Evolutionary conservation across 805 yeast species (phyloP).

Genomic region (Metschnikowia sp.): DNA sequence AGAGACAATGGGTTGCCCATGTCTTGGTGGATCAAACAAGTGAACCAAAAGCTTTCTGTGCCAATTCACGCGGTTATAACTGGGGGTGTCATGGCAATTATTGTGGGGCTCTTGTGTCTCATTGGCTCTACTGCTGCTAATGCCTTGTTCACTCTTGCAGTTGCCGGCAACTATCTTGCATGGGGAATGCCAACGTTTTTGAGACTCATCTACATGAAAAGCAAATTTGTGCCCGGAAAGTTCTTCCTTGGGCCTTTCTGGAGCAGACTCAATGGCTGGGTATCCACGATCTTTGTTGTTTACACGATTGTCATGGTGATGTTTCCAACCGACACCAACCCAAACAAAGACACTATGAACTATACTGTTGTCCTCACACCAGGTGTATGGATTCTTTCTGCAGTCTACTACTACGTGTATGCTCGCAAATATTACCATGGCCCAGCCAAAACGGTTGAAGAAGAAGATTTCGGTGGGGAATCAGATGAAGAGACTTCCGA

Average conservation of each 20-base stretch:
- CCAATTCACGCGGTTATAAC: constrained; percentile 59
- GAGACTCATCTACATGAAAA: constrained; percentile 43
- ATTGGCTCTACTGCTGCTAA: constrained; percentile 59
- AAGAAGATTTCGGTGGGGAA: not conserved
- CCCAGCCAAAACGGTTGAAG: constrained; percentile 38
- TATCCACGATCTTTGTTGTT: constrained; percentile 47
- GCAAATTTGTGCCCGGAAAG: constrained; percentile 60
- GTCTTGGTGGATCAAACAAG: constrained; percentile 46
- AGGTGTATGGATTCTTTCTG: constrained; percentile 55
- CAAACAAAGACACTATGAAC: constrained; percentile 54
- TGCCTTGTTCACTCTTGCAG: constrained; percentile 64
- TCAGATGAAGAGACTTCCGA: not conserved
- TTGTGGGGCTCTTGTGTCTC: constrained; percentile 56
- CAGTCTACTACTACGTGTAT: constrained; percentile 48
- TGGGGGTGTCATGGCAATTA: constrained; percentile 44
- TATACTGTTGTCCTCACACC: constrained; percentile 64
- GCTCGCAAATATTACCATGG: constrained; percentile 58
- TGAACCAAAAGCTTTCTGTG: constrained; percentile 52
- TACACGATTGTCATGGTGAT: constrained; percentile 55
- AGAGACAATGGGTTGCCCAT: constrained; percentile 75
- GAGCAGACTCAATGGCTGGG: constrained; percentile 44
- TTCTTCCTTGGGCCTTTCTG: constrained; percentile 55
- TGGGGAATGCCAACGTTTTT: constrained; percentile 59
- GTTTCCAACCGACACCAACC: constrained; percentile 53
- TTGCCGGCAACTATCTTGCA: constrained; percentile 60